Conservation (phyloP, 2,329 filamentous ascomycete genomes). For the Botryotinia narcissicola region DNA sequence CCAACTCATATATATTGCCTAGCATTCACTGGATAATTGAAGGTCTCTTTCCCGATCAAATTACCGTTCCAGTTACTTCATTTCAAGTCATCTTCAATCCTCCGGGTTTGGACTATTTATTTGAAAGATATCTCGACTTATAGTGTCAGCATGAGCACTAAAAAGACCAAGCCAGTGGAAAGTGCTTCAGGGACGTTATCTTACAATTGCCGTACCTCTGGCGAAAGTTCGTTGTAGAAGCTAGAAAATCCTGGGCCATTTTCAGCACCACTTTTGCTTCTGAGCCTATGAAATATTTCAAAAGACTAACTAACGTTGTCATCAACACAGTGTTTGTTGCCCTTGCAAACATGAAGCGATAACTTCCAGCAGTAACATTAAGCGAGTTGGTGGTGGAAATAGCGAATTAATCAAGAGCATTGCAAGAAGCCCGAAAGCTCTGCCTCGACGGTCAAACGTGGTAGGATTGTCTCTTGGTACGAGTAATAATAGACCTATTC, state of each 20-base stretch:
- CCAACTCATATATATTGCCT: neutral
- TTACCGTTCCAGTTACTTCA: neutral
- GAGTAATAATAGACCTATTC: rapidly evolving
- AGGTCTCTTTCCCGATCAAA: neutral
- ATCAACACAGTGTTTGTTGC: neutral
- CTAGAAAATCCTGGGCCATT: neutral
- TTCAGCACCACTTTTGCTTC: neutral
- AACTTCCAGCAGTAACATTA: neutral
- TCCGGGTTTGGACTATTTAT: neutral
- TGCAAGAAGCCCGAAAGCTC: rapidly evolving
- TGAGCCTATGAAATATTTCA: neutral
- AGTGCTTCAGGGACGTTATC: neutral
- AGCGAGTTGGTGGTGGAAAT: neutral
- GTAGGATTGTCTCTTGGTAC: neutral
- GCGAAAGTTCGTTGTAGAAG: neutral
- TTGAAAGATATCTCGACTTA: neutral
- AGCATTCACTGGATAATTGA: neutral
- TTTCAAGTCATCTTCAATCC: neutral
- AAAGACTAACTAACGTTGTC: neutral
- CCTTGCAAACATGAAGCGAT: neutral
- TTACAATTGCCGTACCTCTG: neutral
- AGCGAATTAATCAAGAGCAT: neutral
- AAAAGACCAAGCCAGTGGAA: neutral
- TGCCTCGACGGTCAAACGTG: rapidly evolving
- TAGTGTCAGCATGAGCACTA: neutral